phyloP scores from a whole-genome alignment of 768 basidiomycete species.

The Udeniomyces megalosporus region DNA sequence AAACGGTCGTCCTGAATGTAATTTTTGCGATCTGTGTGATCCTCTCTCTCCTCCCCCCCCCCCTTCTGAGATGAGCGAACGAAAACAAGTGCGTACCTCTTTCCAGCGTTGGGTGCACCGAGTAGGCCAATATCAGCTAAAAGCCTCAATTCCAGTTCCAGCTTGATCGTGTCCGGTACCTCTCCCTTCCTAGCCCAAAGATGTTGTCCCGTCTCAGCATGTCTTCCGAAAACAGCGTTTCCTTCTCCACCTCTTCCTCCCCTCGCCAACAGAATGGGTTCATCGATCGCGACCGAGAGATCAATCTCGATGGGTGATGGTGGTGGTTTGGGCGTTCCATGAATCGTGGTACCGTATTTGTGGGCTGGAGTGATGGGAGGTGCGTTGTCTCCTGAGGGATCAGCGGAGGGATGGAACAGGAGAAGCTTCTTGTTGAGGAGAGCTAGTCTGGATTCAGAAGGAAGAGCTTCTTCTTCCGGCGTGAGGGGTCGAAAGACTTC shows the following conservation, averaged over 20 bases:
- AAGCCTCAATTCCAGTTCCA: constrained; percentile 83
- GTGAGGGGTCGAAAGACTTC: constrained; percentile 6
- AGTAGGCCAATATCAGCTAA: constrained; percentile 91
- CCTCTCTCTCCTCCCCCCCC: too few relatives aligned
- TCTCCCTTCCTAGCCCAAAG: constrained; percentile 43
- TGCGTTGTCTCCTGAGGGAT: background rate
- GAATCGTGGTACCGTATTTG: constrained; percentile 14
- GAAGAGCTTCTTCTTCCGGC: background rate
- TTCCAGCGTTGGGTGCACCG: constrained; percentile 85
- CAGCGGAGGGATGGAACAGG: background rate
- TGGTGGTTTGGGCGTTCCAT: constrained; percentile 7
- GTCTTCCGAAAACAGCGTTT: constrained; percentile 5
- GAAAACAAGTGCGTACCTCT: constrained; percentile 23
- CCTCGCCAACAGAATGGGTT: constrained; percentile 1
- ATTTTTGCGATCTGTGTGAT: too few relatives aligned
- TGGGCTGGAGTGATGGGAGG: constrained; percentile 10
- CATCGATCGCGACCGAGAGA: background rate
- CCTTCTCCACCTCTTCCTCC: constrained; percentile 15
- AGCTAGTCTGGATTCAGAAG: background rate
- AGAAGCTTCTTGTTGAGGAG: background rate
- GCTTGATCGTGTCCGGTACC: constrained; percentile 48
- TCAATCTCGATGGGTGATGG: constrained; percentile 16
- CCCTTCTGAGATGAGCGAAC: background rate
- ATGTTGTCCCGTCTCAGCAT: background rate
- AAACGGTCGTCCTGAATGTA: background rate